Evolutionary conservation across 2,329 filamentous ascomycete genomes (phyloP).

Genomic region (Knufia fluminis): DNA sequence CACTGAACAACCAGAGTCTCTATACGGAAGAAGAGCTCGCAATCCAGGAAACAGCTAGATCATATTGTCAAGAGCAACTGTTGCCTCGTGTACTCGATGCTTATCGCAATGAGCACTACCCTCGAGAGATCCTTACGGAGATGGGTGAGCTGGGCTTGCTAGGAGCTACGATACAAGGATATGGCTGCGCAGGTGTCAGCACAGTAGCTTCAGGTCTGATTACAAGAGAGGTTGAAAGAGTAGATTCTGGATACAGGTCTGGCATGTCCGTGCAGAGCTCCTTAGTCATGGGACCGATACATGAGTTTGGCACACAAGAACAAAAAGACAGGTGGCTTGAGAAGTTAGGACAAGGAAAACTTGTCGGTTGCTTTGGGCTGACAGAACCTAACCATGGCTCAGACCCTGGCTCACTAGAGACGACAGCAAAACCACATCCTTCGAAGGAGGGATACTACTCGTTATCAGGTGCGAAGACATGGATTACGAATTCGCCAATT

Average conservation of each 20-base stretch:
- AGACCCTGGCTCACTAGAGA: slow-evolving; percentile 87
- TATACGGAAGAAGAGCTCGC: slow-evolving; percentile 85
- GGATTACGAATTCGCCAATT: slow-evolving; percentile 93
- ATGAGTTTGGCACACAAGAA: slow-evolving; percentile 78
- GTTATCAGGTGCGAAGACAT: slow-evolving; percentile 77
- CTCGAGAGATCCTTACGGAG: slow-evolving; percentile 73
- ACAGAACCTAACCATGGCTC: slow-evolving; percentile 91
- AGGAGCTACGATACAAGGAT: slow-evolving; percentile 76
- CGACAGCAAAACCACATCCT: slow-evolving; percentile 71
- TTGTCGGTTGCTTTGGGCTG: slow-evolving; percentile 77
- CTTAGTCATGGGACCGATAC: slow-evolving; percentile 84
- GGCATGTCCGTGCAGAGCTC: slow-evolving; percentile 92
- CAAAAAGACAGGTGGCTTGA: slow-evolving; percentile 79
- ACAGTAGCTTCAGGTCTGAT: slow-evolving; percentile 84
- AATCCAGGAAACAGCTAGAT: slow-evolving; percentile 80
- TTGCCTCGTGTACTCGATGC: slow-evolving; percentile 78
- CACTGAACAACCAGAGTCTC: slow-evolving; percentile 62
- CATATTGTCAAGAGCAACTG: slow-evolving; percentile 87
- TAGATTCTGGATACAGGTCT: slow-evolving; percentile 84
- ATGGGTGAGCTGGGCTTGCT: slow-evolving; percentile 90
- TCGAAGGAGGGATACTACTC: slow-evolving; percentile 73
- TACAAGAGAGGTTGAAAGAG: slow-evolving; percentile 78
- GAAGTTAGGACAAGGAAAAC: slow-evolving; percentile 68
- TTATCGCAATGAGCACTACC: slow-evolving; percentile 79
- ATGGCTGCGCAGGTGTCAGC: slow-evolving; percentile 79